Percentiles rank a stretch among this genome's conserved stretches.
These are phyloP conservation scores for Epicoccum nigrum DNA, from an alignment of 2,329 filamentous ascomycete genomes.

Conservation along the genomic window DNA sequence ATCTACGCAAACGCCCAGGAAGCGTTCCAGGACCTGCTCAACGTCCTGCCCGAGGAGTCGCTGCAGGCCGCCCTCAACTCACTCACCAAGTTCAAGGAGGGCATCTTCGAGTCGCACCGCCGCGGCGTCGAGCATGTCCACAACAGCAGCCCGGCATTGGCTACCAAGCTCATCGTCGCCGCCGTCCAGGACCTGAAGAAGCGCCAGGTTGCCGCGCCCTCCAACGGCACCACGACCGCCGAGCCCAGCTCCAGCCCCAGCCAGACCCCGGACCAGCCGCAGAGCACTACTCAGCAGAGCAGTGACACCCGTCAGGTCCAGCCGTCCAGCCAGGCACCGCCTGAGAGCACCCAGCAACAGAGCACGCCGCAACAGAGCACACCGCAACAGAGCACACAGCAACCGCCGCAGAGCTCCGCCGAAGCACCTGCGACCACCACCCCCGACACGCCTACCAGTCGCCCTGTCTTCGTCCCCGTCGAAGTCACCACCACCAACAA, in stretches of 20 bases:
- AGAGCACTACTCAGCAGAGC: conserved; percentile 14
- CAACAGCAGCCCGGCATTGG: conserved; percentile 65
- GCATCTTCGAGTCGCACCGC: conserved; percentile 69
- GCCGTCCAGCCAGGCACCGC: not conserved
- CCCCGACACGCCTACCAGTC: conserved; percentile 17
- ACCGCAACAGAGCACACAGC: conserved; percentile 10
- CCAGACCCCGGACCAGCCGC: conserved; percentile 13
- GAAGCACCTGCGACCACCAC: conserved; percentile 11
- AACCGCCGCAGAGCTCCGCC: conserved; percentile 4
- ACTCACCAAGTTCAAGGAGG: conserved; percentile 69
- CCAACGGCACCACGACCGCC: conserved; percentile 33
- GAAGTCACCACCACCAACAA: conserved; percentile 48
- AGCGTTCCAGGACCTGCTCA: conserved; percentile 62
- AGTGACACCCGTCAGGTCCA: too few species aligned
- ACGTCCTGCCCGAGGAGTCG: conserved; percentile 62
- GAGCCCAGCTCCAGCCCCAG: conserved; percentile 11
- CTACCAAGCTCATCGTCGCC: conserved; percentile 67
- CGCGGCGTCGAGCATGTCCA: conserved; percentile 68
- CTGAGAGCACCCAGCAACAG: not conserved
- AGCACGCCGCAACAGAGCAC: not conserved
- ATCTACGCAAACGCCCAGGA: conserved; percentile 45
- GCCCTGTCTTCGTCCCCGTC: conserved; percentile 46
- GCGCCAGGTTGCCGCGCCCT: conserved; percentile 43
- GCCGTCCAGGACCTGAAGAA: conserved; percentile 60
- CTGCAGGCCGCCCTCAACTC: conserved; percentile 71